Evolutionary conservation across 495 filamentous ascomycete species (phyloP), one percentile per base, ranked within the genome.

Genomic region (Aspergillus diversus): DNA sequence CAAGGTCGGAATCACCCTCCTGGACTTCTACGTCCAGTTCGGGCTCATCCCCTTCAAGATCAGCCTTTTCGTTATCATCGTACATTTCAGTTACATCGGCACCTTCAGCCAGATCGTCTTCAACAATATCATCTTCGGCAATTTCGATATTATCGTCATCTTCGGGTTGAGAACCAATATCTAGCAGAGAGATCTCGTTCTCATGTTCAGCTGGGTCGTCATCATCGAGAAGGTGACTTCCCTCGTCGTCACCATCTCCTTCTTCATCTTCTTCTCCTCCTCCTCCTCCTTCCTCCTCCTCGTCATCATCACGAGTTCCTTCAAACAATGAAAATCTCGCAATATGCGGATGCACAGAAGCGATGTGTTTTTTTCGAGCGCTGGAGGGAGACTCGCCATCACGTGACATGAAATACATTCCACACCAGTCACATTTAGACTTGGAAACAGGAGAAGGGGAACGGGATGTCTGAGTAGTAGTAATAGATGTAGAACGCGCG

Each of bases 401-500:
- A 9, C 70, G 66, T 3, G 67, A 43, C 17, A 77, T 70, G 46
- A 80, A 65, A 37, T 69, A 64, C 59, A 78, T 69, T 0, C 75
- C 74, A 65, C 77, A 81, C 71, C 70, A 76, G n/a, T 65, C 59
- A 54, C 77, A 81, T 56, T 75, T 77, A 2, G 72, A 33, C 11
- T 59, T 59, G 15, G 65, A 60, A 3, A 70, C 49, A 21, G 70
- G 75, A 34, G 75, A 65, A 6, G 76, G 75, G 8, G 79, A 79
- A 7, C 73, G 73, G 4, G 76, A 76, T 21, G 73, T 69, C 54
- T 76, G 71, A 47, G 72, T 72, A 27, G 21, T 27, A 27, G 21
- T 27, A 27, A 27, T 27, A 43, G 79, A 78, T 31, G 71, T 76
- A 64, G 74, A 76, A 31, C 63, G 73, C 27, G 72, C 66, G 49